phyloP scores from a whole-genome alignment of 148 eudicot genomes.

The Bassia scoparia region DNA sequence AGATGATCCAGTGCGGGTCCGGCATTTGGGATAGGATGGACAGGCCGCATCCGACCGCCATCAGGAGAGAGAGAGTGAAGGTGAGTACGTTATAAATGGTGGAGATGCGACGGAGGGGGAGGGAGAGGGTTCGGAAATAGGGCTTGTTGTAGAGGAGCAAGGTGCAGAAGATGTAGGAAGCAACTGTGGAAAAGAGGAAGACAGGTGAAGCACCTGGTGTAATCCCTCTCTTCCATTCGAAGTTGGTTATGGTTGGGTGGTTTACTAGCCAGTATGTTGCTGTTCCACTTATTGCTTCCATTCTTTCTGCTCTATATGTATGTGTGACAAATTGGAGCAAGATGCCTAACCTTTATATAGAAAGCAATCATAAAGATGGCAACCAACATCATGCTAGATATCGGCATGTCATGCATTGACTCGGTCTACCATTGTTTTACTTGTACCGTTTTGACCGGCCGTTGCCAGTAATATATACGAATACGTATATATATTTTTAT shows the following conservation, averaged over 20 bases:
- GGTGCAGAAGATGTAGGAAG: constrained; percentile 55
- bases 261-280: constrained; percentile 42
- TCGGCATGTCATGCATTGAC: too few species aligned
- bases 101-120: constrained; percentile 44
- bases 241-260: constrained; percentile 53
- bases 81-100: constrained; percentile 47
- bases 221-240: constrained; percentile 40
- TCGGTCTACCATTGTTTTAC: too few species aligned
- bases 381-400: too few species aligned
- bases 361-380: too few species aligned
- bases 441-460: too few species aligned
- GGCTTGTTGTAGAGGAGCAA: constrained; percentile 28
- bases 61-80: constrained; percentile 62
- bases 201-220: constrained; percentile 41
- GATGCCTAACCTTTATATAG: background rate
- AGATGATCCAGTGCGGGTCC: constrained; percentile 37
- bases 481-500: too few species aligned
- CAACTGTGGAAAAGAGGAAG: constrained; percentile 46
- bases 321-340: too few species aligned
- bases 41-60: constrained; percentile 60
- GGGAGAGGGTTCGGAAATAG: constrained; percentile 32
- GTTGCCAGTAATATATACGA: too few species aligned
- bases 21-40: constrained; percentile 50
- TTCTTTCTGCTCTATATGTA: background rate
- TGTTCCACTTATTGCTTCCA: background rate